These are phyloP conservation scores for Claviceps sp. DNA, from an alignment of 2,329 filamentous ascomycete species.

Conservation along the genomic window DNA sequence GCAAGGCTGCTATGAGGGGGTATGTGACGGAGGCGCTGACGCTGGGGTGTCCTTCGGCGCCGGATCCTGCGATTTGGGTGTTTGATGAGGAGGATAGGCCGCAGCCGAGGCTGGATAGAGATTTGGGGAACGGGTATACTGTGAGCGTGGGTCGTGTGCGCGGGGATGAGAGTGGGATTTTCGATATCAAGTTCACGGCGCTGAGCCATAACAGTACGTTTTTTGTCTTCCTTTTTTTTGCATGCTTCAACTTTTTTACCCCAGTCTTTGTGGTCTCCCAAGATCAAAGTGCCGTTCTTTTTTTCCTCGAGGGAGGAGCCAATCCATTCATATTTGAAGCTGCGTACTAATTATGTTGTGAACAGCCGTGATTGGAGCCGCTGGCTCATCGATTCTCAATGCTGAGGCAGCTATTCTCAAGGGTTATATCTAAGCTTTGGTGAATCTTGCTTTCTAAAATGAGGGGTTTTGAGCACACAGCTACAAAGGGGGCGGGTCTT, in stretches of 20 bases:
- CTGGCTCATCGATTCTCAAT: slow-evolving; percentile 91
- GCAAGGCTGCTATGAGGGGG: slow-evolving; percentile 63
- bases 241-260: neutral
- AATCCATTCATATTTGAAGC: too few species aligned
- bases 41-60: slow-evolving; percentile 79
- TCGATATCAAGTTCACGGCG: slow-evolving; percentile 90
- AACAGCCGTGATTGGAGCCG: slow-evolving; percentile 80
- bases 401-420: slow-evolving; percentile 86
- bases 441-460: too few species aligned
- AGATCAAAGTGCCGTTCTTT: neutral
- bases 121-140: slow-evolving; percentile 74
- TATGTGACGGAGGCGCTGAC: slow-evolving; percentile 74
- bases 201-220: slow-evolving; percentile 64
- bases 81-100: slow-evolving; percentile 84
- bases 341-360: neutral
- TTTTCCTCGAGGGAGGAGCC: too few species aligned
- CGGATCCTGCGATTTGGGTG: slow-evolving; percentile 66
- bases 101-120: slow-evolving; percentile 80
- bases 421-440: slow-evolving; percentile 51
- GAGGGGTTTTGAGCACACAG: too few species aligned
- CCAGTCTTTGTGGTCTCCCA: neutral
- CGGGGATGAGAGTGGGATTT: slow-evolving; percentile 76
- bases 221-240: neutral
- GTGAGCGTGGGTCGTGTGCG: slow-evolving; percentile 81
- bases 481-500: too few species aligned